phyloP scores from a whole-genome alignment of 768 basidiomycete genomes.

The Leccinum olivaceopallidum region DNA sequence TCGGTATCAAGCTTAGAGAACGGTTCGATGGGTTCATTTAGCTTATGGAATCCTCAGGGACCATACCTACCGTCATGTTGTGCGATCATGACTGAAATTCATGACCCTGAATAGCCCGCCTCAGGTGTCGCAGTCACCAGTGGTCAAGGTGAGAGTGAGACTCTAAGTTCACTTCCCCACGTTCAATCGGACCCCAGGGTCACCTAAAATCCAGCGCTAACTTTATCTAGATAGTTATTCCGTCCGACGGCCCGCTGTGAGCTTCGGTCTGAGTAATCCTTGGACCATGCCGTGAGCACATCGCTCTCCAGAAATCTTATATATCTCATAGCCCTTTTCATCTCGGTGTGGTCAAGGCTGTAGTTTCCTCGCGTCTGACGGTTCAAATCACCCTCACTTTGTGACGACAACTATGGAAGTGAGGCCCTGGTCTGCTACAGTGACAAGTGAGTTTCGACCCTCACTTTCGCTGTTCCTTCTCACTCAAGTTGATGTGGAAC shows the following conservation, averaged over 20 bases:
- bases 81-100: background rate
- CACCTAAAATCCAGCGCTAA: background rate
- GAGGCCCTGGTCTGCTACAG: constrained; percentile 9
- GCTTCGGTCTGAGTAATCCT: background rate
- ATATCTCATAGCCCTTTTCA: background rate
- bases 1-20: background rate
- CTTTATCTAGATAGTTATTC: background rate
- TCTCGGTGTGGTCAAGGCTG: background rate
- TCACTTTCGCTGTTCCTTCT: background rate
- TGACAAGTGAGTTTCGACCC: constrained; percentile 13
- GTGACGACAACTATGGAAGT: background rate
- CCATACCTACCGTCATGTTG: background rate
- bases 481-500: background rate
- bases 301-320: background rate
- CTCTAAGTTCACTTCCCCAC: background rate
- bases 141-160: background rate
- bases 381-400: background rate
- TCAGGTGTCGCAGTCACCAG: no score
- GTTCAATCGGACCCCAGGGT: constrained; percentile 4
- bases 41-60: background rate
- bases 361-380: background rate
- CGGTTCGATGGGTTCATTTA: background rate
- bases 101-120: background rate
- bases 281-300: constrained; percentile 2
- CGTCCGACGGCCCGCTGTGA: background rate